phyloP scores from a whole-genome alignment of 208 protist species.

The Leptomonas seymouri region DNA sequence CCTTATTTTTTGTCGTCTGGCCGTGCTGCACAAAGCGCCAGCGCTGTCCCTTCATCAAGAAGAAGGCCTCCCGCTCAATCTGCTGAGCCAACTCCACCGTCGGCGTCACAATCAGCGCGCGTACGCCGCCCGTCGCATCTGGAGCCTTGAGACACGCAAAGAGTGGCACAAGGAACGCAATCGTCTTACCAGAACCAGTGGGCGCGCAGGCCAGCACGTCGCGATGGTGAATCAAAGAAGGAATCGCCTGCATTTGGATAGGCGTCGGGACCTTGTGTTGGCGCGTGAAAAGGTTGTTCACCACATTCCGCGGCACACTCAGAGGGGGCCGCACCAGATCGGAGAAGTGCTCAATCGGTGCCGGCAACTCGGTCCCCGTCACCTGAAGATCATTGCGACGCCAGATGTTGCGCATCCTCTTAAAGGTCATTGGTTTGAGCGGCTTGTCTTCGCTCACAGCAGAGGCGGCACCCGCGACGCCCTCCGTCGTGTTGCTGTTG shows the following conservation, averaged over 20 bases:
- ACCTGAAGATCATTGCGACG: constrained; percentile 81
- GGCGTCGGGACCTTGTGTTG: constrained; percentile 94
- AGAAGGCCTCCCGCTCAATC: constrained; percentile 93
- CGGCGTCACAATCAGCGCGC: constrained; percentile 95
- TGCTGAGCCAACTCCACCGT: constrained; percentile 97
- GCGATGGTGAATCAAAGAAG: constrained; percentile 85
- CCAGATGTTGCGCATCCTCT: constrained; percentile 85
- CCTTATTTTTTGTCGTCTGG: constrained; percentile 90
- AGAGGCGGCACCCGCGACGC: not conserved
- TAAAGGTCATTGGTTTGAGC: constrained; percentile 74
- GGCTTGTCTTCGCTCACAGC: constrained; percentile 37
- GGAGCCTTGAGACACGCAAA: constrained; percentile 89
- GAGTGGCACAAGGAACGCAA: constrained; percentile 94
- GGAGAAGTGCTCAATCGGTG: constrained; percentile 87
- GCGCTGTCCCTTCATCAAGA: constrained; percentile 81
- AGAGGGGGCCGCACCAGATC: constrained; percentile 83
- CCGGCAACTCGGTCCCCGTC: constrained; percentile 71
- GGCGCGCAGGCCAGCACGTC: constrained; percentile 91
- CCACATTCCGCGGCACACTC: constrained; percentile 67
- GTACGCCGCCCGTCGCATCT: constrained; percentile 68
- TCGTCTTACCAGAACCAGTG: constrained; percentile 96
- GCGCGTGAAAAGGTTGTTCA: constrained; percentile 82
- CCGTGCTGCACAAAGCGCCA: constrained; percentile 92
- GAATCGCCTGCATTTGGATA: constrained; percentile 98
- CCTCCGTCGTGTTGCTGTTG: constrained; percentile 8